Evolutionary conservation across 139 green algal species (phyloP).

Genomic region (Micromonas pusilla): DNA sequence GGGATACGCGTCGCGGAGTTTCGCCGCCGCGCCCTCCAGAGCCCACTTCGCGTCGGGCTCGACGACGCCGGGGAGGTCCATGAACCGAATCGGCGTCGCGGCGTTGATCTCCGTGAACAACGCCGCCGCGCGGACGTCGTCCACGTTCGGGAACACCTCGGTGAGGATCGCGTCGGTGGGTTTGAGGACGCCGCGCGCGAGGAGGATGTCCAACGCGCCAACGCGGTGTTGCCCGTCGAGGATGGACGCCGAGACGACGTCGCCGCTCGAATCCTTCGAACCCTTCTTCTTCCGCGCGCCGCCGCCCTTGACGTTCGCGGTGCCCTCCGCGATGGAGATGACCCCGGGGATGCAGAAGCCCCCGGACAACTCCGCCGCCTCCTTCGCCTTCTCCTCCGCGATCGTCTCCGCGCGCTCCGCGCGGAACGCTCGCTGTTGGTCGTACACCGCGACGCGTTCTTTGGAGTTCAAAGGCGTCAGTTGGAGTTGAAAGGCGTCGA

Average conservation of each 20-base stretch:
- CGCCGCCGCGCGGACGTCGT: not conserved
- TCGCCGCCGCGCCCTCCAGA: not conserved
- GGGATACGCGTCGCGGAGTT: not conserved
- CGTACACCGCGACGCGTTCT: not conserved
- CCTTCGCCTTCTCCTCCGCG: slow-evolving; percentile 4
- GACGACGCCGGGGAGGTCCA: not conserved
- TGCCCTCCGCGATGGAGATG: not conserved
- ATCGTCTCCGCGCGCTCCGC: not conserved
- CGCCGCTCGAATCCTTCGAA: not conserved
- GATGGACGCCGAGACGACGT: not conserved
- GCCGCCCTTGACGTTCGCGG: not conserved
- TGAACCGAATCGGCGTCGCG: not conserved
- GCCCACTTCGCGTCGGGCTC: not conserved
- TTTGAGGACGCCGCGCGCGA: not conserved
- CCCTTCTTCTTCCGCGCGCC: not conserved
- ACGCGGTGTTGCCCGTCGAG: slow-evolving; percentile 10
- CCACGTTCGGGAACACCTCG: slow-evolving; percentile 2
- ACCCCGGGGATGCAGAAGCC: not conserved
- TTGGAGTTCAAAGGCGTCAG: not conserved
- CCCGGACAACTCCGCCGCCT: too few species aligned
- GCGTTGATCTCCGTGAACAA: slow-evolving; percentile 14
- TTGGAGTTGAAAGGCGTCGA: too few species aligned
- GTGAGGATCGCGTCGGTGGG: not conserved
- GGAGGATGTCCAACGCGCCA: not conserved
- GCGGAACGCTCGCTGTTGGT: not conserved